A percentile compares a stretch with the other conserved stretches of the same genome.
These are phyloP conservation scores for Wallacemonas rigidus DNA, from an alignment of 208 protist genomes.

Conservation along the genomic window DNA sequence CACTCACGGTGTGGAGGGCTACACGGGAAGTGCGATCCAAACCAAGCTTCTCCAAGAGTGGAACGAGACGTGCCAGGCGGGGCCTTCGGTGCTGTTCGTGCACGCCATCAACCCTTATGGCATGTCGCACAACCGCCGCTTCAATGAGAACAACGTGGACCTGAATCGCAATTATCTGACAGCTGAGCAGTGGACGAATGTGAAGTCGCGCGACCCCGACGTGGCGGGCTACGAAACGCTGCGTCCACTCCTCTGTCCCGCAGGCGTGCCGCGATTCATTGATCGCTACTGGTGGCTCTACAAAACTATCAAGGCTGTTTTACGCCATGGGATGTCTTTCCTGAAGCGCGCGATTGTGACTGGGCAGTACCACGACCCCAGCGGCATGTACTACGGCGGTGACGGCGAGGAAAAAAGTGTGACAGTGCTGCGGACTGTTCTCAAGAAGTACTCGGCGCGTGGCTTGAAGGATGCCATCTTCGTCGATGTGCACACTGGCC, in stretches of 20 bases:
- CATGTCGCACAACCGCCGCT: slow-evolving; percentile 74
- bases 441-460: slow-evolving; percentile 38
- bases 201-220: slow-evolving; percentile 42
- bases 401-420: slow-evolving; percentile 64
- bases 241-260: slow-evolving; percentile 29
- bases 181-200: slow-evolving; percentile 48
- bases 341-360: slow-evolving; percentile 61
- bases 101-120: slow-evolving; percentile 89
- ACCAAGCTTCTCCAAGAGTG: slow-evolving; percentile 67
- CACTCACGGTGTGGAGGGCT: slow-evolving; percentile 84
- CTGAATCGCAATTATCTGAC: slow-evolving; percentile 84
- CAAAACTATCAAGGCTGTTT: slow-evolving; percentile 26
- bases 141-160: slow-evolving; percentile 89
- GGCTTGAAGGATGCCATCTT: slow-evolving; percentile 50
- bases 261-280: slow-evolving; percentile 54
- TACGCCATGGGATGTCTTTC: slow-evolving; percentile 34
- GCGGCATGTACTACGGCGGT: slow-evolving; percentile 76
- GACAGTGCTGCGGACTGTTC: slow-evolving; percentile 46
- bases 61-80: slow-evolving; percentile 45
- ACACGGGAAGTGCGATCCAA: slow-evolving; percentile 83
- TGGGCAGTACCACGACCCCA: slow-evolving; percentile 76
- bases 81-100: slow-evolving; percentile 81
- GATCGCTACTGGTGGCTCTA: slow-evolving; percentile 74
- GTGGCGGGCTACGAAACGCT: slow-evolving; percentile 53
- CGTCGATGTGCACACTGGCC: slow-evolving; percentile 76